phyloP scores from a whole-genome alignment of 2,329 filamentous ascomycete genomes.

The Colletotrichum sp. region DNA sequence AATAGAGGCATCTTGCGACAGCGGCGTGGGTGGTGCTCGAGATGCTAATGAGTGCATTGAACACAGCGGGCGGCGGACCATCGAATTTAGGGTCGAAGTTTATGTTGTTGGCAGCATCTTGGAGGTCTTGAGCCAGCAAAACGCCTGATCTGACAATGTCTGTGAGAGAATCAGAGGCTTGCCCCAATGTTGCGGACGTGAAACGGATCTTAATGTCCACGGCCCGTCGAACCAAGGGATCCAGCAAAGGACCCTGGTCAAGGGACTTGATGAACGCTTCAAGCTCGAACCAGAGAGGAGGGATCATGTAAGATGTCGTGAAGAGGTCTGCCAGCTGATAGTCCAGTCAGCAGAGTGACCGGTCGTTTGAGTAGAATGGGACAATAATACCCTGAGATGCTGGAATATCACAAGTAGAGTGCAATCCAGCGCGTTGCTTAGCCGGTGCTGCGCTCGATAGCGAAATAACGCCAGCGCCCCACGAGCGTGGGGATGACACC shows the following conservation, averaged over 20 bases:
- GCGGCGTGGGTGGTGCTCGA: not conserved
- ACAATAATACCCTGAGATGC: not conserved
- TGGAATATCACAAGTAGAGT: not conserved
- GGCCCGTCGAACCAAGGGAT: not conserved
- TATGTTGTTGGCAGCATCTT: not conserved
- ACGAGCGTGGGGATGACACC: not conserved
- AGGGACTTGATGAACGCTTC: not conserved
- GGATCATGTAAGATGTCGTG: not conserved
- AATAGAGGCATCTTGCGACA: not conserved
- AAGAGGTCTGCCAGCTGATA: not conserved
- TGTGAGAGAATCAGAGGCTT: not conserved
- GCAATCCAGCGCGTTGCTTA: not conserved
- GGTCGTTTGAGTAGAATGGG: not conserved
- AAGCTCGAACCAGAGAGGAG: not conserved
- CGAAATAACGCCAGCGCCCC: not conserved
- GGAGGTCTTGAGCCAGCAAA: not conserved
- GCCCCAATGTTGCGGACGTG: not conserved
- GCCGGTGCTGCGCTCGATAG: not conserved
- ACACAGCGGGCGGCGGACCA: not conserved
- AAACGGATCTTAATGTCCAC: not conserved
- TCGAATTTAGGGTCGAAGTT: not conserved
- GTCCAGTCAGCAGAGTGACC: not conserved
- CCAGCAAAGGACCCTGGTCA: not conserved
- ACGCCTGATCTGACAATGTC: not conserved
- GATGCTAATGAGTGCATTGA: not conserved